Evolutionary conservation across 345 rosid genomes (phyloP).

Genomic region (Eucalyptus cloeziana): DNA sequence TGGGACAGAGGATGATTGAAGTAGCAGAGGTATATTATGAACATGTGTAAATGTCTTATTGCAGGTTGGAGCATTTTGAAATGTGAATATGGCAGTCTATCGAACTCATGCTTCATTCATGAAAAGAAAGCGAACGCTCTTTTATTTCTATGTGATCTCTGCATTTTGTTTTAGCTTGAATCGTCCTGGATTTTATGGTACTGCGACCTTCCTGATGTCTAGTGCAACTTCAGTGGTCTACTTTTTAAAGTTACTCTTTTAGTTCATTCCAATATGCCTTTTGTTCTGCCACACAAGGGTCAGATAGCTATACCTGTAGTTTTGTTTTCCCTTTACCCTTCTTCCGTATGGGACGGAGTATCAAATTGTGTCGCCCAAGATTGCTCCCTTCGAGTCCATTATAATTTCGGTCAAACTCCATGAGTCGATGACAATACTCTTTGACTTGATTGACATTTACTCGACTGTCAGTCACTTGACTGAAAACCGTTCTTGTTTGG

Average conservation of each 20-base stretch:
- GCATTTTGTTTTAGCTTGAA: background rate
- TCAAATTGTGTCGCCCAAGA: background rate
- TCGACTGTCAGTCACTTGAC: background rate
- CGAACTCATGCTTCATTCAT: background rate
- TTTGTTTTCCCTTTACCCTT: background rate
- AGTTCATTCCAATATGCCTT: background rate
- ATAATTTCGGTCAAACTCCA: background rate
- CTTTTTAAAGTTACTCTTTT: background rate
- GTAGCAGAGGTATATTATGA: background rate
- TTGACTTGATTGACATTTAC: background rate
- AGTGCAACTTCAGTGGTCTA: background rate
- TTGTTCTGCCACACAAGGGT: background rate
- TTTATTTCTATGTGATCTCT: background rate
- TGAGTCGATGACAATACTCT: background rate
- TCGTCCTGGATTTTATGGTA: background rate
- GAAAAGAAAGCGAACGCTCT: background rate
- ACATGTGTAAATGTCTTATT: background rate
- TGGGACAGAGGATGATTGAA: background rate
- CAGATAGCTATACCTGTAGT: background rate
- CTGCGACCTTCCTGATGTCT: background rate
- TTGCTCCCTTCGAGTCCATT: background rate
- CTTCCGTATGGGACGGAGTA: background rate
- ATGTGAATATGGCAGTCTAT: background rate
- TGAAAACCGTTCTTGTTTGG: background rate
- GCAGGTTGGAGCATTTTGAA: background rate